Conservation (phyloP, 2,329 filamentous ascomycete genomes). For the Tolypocladium paradoxum region DNA sequence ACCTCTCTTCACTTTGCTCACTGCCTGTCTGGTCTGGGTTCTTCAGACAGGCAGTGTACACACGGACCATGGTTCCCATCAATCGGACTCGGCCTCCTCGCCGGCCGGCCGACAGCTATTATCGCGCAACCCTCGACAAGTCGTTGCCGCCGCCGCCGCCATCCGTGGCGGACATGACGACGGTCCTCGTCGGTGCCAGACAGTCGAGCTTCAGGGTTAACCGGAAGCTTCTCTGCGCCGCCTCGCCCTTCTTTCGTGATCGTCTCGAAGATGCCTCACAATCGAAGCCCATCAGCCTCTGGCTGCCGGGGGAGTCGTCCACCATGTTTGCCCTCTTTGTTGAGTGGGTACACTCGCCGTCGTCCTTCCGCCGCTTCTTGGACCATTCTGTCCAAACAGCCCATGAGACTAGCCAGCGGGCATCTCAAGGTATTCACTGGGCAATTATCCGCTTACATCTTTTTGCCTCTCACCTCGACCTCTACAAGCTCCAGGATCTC, state of each 20-base stretch:
- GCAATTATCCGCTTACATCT: constrained; percentile 45
- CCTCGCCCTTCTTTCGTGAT: constrained; percentile 37
- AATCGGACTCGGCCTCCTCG: background rate
- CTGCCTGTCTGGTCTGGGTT: background rate
- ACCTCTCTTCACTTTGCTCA: background rate
- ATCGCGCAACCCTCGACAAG: constrained; percentile 8
- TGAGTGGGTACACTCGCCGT: constrained; percentile 38
- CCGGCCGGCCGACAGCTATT: background rate
- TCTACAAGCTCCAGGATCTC: constrained; percentile 41
- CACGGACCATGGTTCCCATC: constrained; percentile 1
- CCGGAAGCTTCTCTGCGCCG: constrained; percentile 33
- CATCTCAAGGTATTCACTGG: constrained; percentile 38
- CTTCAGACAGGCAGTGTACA: background rate
- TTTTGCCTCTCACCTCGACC: constrained; percentile 41
- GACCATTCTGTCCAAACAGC: constrained; percentile 26
- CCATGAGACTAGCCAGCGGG: constrained; percentile 15
- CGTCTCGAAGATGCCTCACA: constrained; percentile 26
- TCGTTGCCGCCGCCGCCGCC: constrained; percentile 10
- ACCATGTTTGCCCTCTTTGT: constrained; percentile 44
- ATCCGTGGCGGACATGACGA: constrained; percentile 17
- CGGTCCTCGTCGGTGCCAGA: constrained; percentile 31
- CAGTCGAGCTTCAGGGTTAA: constrained; percentile 31
- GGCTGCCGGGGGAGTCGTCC: constrained; percentile 35
- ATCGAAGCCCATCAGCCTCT: constrained; percentile 20
- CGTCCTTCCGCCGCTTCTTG: constrained; percentile 30